Conservation (phyloP, 2,329 filamentous ascomycete genomes). For the Pestalotiopsis sp. region DNA sequence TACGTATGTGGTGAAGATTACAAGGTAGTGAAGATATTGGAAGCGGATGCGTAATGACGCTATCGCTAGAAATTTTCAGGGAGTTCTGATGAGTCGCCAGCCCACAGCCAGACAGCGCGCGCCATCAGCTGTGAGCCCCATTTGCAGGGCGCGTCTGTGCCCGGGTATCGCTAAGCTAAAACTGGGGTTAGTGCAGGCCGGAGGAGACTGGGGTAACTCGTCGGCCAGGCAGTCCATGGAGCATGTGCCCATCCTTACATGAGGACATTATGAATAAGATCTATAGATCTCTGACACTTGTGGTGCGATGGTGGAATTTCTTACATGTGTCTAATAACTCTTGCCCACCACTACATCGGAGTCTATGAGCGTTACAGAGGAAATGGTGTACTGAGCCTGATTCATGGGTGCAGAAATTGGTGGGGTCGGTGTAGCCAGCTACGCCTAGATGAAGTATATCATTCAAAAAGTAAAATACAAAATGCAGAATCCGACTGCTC, state of each 20-base stretch:
- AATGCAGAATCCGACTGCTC: too few relatives aligned
- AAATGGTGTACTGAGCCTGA: background rate
- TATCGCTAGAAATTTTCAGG: slow-evolving; percentile 11
- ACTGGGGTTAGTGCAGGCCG: background rate
- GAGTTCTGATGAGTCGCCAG: background rate
- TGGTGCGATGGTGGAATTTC: too few relatives aligned
- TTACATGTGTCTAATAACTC: background rate
- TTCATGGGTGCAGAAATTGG: background rate
- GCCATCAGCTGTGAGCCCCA: background rate
- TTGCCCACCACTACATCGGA: background rate
- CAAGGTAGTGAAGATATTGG: background rate
- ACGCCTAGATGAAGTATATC: background rate
- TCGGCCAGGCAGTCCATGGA: background rate
- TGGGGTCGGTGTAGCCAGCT: background rate
- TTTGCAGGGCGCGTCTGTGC: background rate
- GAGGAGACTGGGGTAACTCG: background rate
- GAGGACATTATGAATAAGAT: background rate
- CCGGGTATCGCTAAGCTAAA: background rate
- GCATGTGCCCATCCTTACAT: background rate
- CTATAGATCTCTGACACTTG: background rate
- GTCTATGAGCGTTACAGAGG: background rate
- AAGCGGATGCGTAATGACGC: slow-evolving; percentile 10
- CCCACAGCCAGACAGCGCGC: background rate
- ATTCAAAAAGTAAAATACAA: too few relatives aligned
- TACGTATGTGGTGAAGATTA: background rate